Evolutionary conservation across 768 basidiomycete species (phyloP), one percentile per base, ranked within the genome.

Genomic region (Psilocybe subaeruginosa): DNA sequence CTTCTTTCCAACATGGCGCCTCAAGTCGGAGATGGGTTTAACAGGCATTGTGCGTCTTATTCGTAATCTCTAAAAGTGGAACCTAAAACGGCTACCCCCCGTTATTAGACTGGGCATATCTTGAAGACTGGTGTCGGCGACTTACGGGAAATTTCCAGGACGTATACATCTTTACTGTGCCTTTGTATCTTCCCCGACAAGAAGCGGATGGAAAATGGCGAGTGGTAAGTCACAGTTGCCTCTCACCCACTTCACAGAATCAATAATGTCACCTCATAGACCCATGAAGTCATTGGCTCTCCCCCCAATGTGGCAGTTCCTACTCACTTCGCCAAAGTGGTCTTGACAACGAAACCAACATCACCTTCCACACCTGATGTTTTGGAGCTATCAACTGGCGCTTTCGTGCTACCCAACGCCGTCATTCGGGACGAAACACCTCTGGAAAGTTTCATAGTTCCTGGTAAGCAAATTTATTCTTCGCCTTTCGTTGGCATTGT

Each of bases 321-420:
- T 1, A 99, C 97, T 4, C 97, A 99, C 72, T 99, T 99, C 72
- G 96, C 97, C 33, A 99, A 99, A 74, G 96, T 98, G 33, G 88
- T 98, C 23, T 80, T 98, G 54, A 83, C 91, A 1, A 83, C 92
- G 0, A 85, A 84, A 64, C 90, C 93, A 0, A 80, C 85, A 27
- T 93, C 91, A 1, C 90, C 92, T 8, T 83, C 83, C 37, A 89
- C 82, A 0, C 92, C 87, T 5, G 78, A 91, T 56, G 72, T 88
- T 12, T 79, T 82, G 4, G 95, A 99, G 66, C 79, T 97, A 47
- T 86, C 92, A 0, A 86, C 91, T 2, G 97, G 96, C 11, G 97
- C 96, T 9, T 99, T 99, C 72, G 93, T 99, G 5, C 83, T 99
- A 11, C 97, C 97, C 0, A 99, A 99, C 74, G 88, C 92, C n/a